Evolutionary conservation across 805 yeast genomes (phyloP), one percentile per base, ranked within the genome.

Genomic region (Myxozyma mucilagina): DNA sequence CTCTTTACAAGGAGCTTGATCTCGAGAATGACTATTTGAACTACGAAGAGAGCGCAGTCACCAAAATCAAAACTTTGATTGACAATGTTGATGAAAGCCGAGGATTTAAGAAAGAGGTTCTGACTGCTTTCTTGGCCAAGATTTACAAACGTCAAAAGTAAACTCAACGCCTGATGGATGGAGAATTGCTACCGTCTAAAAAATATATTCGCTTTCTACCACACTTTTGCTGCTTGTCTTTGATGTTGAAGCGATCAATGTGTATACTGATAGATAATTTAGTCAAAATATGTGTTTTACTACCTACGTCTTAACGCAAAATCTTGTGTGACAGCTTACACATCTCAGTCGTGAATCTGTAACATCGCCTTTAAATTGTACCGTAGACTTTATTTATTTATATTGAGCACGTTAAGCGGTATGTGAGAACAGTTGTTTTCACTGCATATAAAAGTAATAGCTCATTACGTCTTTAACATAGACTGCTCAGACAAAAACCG

Each of bases 81-180:
- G 82, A 81, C n/a, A 70, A 80, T 34, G 76, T 89, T 60, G 98
- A 94, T 72, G 98, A 93, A 77, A 79, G 88, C 24, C 85, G 96
- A 72, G 99, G 99, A n/a, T 89, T 94, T 78, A 93, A 90, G 78
- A 84, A 82, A 67, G 87, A 86, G 48, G 97, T 90, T n/a, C 80
- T 94, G 69, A 82, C 89, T 34, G 85, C 85, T 4, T 94, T 94
- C 80, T 83, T 94, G 71, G 81, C 84, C 74, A 94, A 94, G 79
- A 89, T 94, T 70, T 94, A 94, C 85, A 92, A 91, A 80, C 89
- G 99, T 76, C 83, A 86, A 65, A 94, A 93, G 79, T 93, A 84
- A 31, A 39, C 10, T 18, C 13, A 18, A 11, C 16, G 11, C 35
- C 4, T 47, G 18, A 32, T 11, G 41, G 13, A 3, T 38, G 5